phyloP scores from a whole-genome alignment of 257 asterid species.

The Penstemon newberryi region DNA sequence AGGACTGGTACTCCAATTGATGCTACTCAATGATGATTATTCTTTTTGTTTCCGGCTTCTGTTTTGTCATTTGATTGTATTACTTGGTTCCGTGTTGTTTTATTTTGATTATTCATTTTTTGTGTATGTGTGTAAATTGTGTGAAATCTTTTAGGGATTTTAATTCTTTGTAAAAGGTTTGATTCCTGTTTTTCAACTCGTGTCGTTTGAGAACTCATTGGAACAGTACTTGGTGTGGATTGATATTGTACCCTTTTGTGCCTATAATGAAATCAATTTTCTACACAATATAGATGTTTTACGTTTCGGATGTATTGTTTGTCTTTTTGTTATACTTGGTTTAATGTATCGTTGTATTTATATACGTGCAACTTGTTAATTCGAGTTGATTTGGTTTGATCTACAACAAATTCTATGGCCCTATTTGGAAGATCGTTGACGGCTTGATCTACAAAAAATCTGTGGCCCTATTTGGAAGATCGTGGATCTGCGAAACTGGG shows the following conservation, averaged over 20 bases:
- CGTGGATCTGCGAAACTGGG: too few relatives aligned
- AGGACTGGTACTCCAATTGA: conserved; percentile 84
- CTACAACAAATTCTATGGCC: too few relatives aligned
- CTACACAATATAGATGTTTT: not conserved
- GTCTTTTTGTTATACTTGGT: too few relatives aligned
- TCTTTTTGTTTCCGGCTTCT: conserved; percentile 22
- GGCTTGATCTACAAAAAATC: too few relatives aligned
- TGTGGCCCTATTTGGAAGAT: too few relatives aligned
- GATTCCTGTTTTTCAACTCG: conserved; percentile 23
- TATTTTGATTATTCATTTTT: conserved; percentile 30
- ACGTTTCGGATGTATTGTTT: too few relatives aligned
- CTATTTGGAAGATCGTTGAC: too few relatives aligned
- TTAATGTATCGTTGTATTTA: too few relatives aligned
- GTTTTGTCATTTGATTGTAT: conserved; percentile 23
- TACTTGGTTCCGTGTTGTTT: conserved; percentile 32
- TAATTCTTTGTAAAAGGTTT: conserved; percentile 31
- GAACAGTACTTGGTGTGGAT: conserved; percentile 31
- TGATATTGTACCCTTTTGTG: conserved; percentile 31
- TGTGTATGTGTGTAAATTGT: conserved; percentile 45
- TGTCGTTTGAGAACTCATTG: conserved; percentile 12
- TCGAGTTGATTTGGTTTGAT: too few relatives aligned
- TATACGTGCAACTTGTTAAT: too few relatives aligned
- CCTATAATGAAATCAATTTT: conserved; percentile 32
- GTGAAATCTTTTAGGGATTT: conserved; percentile 36
- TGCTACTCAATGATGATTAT: conserved; percentile 48